These are phyloP conservation scores for Coemansia sp. DNA, from an alignment of 192 early-diverging fungal genomes.

Conservation along the genomic window DNA sequence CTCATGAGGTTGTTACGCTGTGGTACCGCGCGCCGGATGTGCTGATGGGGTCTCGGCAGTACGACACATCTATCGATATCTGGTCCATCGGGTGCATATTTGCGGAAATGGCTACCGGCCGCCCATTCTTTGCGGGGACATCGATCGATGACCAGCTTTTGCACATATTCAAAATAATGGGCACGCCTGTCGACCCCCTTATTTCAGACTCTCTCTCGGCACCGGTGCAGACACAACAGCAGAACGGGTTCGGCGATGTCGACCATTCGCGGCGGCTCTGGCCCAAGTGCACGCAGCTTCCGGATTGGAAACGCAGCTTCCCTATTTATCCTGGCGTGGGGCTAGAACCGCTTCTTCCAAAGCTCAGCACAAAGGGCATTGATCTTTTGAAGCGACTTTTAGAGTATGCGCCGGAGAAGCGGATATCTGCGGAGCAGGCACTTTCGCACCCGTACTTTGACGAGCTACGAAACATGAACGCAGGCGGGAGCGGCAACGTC, in stretches of 20 bases:
- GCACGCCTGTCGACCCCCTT: constrained; percentile 74
- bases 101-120: constrained; percentile 86
- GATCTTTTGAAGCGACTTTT: constrained; percentile 78
- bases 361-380: constrained; percentile 80
- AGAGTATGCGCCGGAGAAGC: constrained; percentile 75
- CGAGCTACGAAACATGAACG: constrained; percentile 39
- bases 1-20: constrained; percentile 83
- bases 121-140: constrained; percentile 88
- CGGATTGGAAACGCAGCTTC: constrained; percentile 83
- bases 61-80: constrained; percentile 83
- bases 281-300: constrained; percentile 82
- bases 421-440: constrained; percentile 77
- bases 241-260: constrained; percentile 14
- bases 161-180: constrained; percentile 88
- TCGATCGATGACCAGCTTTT: constrained; percentile 85
- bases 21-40: constrained; percentile 91
- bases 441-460: constrained; percentile 57
- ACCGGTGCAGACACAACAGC: constrained; percentile 7
- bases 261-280: constrained; percentile 55
- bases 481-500: constrained; percentile 8
- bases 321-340: constrained; percentile 69
- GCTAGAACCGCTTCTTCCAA: constrained; percentile 75
- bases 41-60: constrained; percentile 83
- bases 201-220: constrained; percentile 1
- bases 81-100: constrained; percentile 89